phyloP scores from a whole-genome alignment of 2,329 filamentous ascomycete genomes.

The Colletotrichum euphorbiae region DNA sequence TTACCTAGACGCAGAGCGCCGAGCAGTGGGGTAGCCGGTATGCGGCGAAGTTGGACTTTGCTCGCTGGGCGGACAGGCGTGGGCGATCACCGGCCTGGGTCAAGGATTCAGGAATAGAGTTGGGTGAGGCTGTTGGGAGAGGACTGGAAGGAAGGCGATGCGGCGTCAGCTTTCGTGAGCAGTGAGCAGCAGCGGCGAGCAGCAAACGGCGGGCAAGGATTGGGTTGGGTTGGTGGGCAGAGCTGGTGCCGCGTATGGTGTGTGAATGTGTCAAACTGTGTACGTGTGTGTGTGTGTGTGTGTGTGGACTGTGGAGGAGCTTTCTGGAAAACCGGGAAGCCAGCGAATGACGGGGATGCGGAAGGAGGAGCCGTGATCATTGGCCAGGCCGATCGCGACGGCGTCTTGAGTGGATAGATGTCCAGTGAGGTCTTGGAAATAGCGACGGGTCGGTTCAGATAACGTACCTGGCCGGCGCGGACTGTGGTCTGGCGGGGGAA shows the following conservation, averaged over 20 bases:
- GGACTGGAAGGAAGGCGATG: constrained; percentile 31
- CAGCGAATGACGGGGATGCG: constrained; percentile 32
- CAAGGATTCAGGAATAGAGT: constrained; percentile 32
- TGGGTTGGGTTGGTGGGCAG: constrained; percentile 21
- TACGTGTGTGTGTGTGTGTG: neutral
- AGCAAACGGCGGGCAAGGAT: constrained; percentile 21
- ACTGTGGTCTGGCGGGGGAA: neutral
- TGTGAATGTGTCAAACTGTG: constrained; percentile 9
- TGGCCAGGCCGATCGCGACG: constrained; percentile 33
- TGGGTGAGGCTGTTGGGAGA: constrained; percentile 38
- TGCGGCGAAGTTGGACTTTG: constrained; percentile 6
- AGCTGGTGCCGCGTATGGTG: constrained; percentile 2
- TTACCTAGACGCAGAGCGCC: constrained; percentile 9
- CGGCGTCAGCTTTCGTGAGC: constrained; percentile 38
- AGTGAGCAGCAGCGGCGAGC: constrained; percentile 15
- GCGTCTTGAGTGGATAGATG: constrained; percentile 14
- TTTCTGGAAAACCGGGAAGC: constrained; percentile 33
- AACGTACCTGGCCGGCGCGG: constrained; percentile 18
- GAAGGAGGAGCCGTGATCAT: constrained; percentile 27
- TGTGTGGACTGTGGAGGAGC: constrained; percentile 34
- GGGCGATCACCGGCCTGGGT: constrained; percentile 36
- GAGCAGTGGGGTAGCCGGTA: constrained; percentile 18
- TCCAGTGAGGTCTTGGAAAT: neutral
- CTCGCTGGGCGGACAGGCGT: constrained; percentile 17
- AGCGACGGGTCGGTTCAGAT: constrained; percentile 1